Percentiles rank a stretch among this genome's conserved stretches.
phyloP scores from a whole-genome alignment of 208 protist species.

The Leishmania gerbilli region DNA sequence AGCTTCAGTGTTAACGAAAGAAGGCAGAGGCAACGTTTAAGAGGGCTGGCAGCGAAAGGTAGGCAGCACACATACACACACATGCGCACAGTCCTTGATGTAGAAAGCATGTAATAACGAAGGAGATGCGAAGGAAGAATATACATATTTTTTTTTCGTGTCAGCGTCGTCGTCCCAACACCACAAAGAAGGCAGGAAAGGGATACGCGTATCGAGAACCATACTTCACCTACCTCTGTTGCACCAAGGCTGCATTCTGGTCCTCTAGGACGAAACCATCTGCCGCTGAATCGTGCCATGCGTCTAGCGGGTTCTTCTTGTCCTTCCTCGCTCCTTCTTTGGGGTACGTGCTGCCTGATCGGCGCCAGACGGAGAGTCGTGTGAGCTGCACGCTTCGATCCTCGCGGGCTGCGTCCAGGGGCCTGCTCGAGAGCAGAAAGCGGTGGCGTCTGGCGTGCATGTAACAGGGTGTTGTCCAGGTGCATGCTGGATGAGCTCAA shows the following conservation, averaged over 20 bases:
- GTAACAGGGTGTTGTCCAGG: background rate
- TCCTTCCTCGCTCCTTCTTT: background rate
- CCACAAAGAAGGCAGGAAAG: background rate
- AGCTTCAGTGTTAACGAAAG: background rate
- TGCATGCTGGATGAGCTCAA: background rate
- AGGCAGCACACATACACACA: background rate
- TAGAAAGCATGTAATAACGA: background rate
- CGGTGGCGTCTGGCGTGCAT: background rate
- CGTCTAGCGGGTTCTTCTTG: background rate
- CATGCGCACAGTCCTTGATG: background rate
- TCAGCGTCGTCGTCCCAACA: background rate
- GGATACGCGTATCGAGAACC: background rate
- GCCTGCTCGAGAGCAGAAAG: background rate
- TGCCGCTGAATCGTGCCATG: background rate
- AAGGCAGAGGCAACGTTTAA: background rate
- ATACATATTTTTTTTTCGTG: background rate
- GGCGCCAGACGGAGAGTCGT: background rate
- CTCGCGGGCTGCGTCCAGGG: background rate
- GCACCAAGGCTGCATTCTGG: background rate
- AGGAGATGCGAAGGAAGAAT: background rate
- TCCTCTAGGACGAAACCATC: background rate
- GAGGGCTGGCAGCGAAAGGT: background rate
- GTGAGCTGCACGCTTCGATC: background rate
- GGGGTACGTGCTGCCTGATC: background rate
- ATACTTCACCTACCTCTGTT: background rate